phyloP scores from a whole-genome alignment of 2,329 filamentous ascomycete species.

The Aspergillus quadricinctus region DNA sequence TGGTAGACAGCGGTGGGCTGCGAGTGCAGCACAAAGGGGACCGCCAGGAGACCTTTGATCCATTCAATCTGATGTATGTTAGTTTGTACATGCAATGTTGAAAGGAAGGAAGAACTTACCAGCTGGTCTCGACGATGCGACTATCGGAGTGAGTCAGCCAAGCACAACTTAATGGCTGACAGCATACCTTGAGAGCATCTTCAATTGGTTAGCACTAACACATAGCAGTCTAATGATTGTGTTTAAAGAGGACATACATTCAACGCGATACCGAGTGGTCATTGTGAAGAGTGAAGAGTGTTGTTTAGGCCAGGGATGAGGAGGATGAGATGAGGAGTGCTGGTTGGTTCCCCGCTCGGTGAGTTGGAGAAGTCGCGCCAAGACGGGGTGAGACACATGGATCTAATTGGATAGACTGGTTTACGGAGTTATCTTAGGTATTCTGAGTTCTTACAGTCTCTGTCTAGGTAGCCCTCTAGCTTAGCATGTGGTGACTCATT shows the following conservation, averaged over 20 bases:
- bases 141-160: conserved; percentile 37
- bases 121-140: conserved; percentile 89
- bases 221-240: too few relatives aligned
- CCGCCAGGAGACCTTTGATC: conserved; percentile 91
- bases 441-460: neutral
- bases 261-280: conserved; percentile 55
- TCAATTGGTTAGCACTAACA: neutral
- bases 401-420: too few relatives aligned
- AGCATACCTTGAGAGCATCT: conserved; percentile 62
- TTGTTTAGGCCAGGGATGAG: neutral
- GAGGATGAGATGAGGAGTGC: neutral
- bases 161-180: neutral
- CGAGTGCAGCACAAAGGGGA: conserved; percentile 94
- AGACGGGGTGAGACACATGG: neutral
- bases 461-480: too few relatives aligned
- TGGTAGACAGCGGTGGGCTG: conserved; percentile 87
- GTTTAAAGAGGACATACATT: conserved; percentile 54
- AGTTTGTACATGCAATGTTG: neutral
- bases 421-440: too few relatives aligned
- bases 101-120: conserved; percentile 42
- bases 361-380: neutral
- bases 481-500: neutral
- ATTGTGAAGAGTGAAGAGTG: conserved; percentile 25
- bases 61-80: conserved; percentile 63
- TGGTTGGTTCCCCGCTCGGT: neutral